Percentiles rank a stretch among this genome's conserved stretches.
These are phyloP conservation scores for Trichosporon asahii DNA, from an alignment of 1,284 basidiomycete genomes.

Conservation along the genomic window DNA sequence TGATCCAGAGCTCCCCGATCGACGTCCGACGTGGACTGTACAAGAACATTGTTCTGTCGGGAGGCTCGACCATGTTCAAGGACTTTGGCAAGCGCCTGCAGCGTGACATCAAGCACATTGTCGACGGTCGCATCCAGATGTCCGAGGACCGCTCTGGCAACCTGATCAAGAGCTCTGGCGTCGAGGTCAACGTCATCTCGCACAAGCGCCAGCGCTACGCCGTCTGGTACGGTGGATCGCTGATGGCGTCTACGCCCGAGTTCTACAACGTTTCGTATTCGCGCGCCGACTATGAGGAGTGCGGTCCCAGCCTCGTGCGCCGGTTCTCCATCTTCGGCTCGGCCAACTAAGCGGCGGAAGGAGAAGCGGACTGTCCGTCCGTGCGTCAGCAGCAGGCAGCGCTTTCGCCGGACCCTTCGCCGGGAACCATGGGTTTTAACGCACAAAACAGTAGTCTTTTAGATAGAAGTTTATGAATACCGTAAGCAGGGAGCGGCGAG, in stretches of 20 bases:
- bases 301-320: conserved; percentile 92
- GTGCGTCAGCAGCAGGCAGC: not conserved
- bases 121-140: conserved; percentile 82
- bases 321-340: conserved; percentile 93
- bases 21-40: conserved; percentile 91
- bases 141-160: conserved; percentile 74
- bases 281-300: conserved; percentile 95
- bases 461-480: conserved; percentile 10
- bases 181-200: conserved; percentile 95
- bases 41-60: conserved; percentile 94
- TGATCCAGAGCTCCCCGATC: conserved; percentile 94
- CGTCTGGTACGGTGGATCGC: conserved; percentile 96
- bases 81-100: conserved; percentile 95
- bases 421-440: not conserved
- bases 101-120: conserved; percentile 89
- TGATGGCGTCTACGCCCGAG: conserved; percentile 91
- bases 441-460: not conserved
- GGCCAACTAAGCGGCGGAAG: conserved; percentile 58
- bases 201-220: conserved; percentile 98
- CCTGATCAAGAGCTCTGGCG: conserved; percentile 77
- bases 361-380: not conserved
- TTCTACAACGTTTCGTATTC: conserved; percentile 98
- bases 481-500: not conserved
- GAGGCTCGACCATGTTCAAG: conserved; percentile 97
- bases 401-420: not conserved